phyloP scores from a whole-genome alignment of 2,329 filamentous ascomycete genomes.

The Hymenotorrendiella dingleyae region DNA sequence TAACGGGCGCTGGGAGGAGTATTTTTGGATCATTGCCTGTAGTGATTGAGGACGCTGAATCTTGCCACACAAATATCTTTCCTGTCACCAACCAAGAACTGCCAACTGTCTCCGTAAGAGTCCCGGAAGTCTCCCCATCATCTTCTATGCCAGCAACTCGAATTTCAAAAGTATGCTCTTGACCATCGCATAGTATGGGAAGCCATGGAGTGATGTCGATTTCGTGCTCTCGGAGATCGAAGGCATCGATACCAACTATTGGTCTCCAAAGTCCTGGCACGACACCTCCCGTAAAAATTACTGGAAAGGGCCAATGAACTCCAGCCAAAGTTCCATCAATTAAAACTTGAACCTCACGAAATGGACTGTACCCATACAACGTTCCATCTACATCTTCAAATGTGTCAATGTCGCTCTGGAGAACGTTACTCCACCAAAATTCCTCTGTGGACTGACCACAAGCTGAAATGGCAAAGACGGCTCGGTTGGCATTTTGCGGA shows the following conservation, averaged over 20 bases:
- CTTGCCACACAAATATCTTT: constrained; percentile 75
- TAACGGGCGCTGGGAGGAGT: constrained; percentile 34
- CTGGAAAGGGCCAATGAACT: constrained; percentile 74
- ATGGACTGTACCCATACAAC: constrained; percentile 64
- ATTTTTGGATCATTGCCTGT: constrained; percentile 39
- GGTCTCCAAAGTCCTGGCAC: constrained; percentile 73
- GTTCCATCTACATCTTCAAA: constrained; percentile 52
- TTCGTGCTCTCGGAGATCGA: constrained; percentile 72
- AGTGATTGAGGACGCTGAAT: constrained; percentile 44
- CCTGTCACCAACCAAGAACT: constrained; percentile 70
- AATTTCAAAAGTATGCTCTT: constrained; percentile 61
- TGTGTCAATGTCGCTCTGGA: constrained; percentile 51
- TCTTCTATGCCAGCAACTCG: constrained; percentile 60
- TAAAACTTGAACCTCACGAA: constrained; percentile 69
- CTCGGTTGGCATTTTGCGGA: constrained; percentile 60
- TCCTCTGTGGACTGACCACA: constrained; percentile 73
- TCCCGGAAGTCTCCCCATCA: constrained; percentile 39
- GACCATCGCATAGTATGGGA: constrained; percentile 60
- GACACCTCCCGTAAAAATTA: constrained; percentile 77
- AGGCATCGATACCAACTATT: constrained; percentile 71
- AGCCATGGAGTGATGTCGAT: constrained; percentile 78
- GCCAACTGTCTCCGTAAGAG: constrained; percentile 50
- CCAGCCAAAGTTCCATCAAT: constrained; percentile 71
- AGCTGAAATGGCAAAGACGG: constrained; percentile 70
- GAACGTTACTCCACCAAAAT: constrained; percentile 80